Base-by-base conservation (phyloP, 176 grass and related monocot species). In the Aechmea fasciata region DNA sequence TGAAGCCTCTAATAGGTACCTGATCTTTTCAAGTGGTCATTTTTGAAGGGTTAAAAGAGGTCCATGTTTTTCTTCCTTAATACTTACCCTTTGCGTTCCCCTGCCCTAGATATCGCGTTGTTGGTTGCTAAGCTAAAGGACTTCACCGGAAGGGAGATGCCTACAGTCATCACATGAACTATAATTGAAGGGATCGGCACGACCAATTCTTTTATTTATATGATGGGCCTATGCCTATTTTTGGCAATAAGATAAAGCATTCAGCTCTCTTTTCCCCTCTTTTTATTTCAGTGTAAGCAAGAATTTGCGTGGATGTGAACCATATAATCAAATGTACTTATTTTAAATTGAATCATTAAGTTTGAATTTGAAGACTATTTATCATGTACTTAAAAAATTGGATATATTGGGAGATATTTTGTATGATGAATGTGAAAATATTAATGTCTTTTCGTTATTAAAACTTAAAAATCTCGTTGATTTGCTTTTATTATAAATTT, bases 81-180 rank as follows among this genome's bases (percentile, higher is more conserved):
- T 57, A 47, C 20, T 5, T 15, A 4, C 5, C 2, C 3, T n/a
- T 10, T 77, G 5, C 49, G n/a, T 23, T 61, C 33, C 3, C 41
- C 13, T 78, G 13, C 50, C 81, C 50, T 68, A 96, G 91, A 88
- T 72, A 68, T 96, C 14, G 91, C 91, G 51, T 76, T 96, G 62
- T 86, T 87, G 11, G 72, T 96, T 57, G 91, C 91, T 26, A 96
- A 91, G 76, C 83, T 96, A 10, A 85, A 83, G 75, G 80, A 91
- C 54, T 96, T 88, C 66, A 96, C 91, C 17, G 87, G 91, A 73
- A 96, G 87, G 79, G 74, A 91, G 19, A 83, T 78, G 48, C 91
- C 91, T 55, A 96, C 85, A 7, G 87, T 96, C 69, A 88, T 88
- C 18, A 96, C 91, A 83, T 96, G 72, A 81, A 61, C 52, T 52